Evolutionary conservation across 2,329 filamentous ascomycete species (phyloP).

Genomic region (Hysterium pulicare): DNA sequence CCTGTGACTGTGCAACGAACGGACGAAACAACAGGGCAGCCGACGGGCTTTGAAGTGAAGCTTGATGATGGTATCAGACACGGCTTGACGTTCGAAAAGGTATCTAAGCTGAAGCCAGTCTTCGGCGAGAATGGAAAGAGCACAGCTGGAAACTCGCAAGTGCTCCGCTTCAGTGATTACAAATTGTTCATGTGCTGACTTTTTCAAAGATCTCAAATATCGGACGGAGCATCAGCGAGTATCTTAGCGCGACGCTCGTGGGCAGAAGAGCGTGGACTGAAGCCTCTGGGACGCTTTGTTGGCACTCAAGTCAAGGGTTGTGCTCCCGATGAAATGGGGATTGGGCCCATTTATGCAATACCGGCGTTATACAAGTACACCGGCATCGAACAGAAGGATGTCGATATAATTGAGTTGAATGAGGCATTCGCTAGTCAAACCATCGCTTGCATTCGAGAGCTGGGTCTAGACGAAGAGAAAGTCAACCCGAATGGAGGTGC

Average conservation of each 20-base stretch:
- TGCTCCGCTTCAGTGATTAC: background rate
- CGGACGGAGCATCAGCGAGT: constrained; percentile 85
- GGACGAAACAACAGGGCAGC: constrained; percentile 72
- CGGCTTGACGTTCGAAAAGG: constrained; percentile 77
- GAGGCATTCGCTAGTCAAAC: constrained; percentile 98
- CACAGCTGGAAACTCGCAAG: constrained; percentile 74
- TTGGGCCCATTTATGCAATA: constrained; percentile 69
- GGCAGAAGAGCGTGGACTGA: constrained; percentile 79
- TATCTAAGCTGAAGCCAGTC: constrained; percentile 81
- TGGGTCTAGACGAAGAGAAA: constrained; percentile 68
- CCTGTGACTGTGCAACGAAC: constrained; percentile 78
- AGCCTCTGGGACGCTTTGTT: constrained; percentile 90
- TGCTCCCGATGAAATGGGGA: constrained; percentile 93
- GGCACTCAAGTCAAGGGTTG: constrained; percentile 88
- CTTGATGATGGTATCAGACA: constrained; percentile 88
- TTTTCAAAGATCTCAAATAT: constrained; percentile 72
- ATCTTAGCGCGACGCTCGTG: constrained; percentile 91
- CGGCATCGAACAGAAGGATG: constrained; percentile 72
- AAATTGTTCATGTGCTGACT: constrained; percentile 5
- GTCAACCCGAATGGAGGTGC: constrained; percentile 79
- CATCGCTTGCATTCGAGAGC: constrained; percentile 72
- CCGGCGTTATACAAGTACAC: constrained; percentile 78
- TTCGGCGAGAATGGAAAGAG: constrained; percentile 87
- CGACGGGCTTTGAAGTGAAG: constrained; percentile 71
- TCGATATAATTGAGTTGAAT: constrained; percentile 90